Evolutionary conservation across 495 filamentous ascomycete species (phyloP).

Genomic region (Penicillium angulare): DNA sequence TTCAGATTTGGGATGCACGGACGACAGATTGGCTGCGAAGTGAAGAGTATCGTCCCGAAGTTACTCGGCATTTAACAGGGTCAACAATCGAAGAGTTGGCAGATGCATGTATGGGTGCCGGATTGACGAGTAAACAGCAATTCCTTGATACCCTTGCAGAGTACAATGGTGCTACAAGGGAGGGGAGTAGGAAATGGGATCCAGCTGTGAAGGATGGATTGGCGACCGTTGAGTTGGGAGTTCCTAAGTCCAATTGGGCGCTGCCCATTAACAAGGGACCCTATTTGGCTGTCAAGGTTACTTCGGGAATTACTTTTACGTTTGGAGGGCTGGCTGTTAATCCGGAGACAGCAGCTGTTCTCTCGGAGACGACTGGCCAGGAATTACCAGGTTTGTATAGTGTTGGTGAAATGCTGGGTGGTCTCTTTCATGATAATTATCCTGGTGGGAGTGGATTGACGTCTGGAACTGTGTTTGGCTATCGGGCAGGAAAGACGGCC

Average conservation of each 20-base stretch:
- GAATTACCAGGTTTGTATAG: constrained; percentile 53
- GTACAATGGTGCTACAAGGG: constrained; percentile 52
- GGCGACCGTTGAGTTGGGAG: constrained; percentile 40
- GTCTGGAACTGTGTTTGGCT: constrained; percentile 55
- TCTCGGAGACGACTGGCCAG: constrained; percentile 39
- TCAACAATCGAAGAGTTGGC: constrained; percentile 53
- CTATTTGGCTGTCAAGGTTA: constrained; percentile 58
- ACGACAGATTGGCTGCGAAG: constrained; percentile 45
- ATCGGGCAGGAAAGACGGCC: constrained; percentile 43
- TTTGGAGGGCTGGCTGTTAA: constrained; percentile 60
- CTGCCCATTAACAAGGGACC: constrained; percentile 51
- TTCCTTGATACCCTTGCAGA: constrained; percentile 49
- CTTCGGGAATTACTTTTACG: constrained; percentile 62
- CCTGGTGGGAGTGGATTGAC: constrained; percentile 64
- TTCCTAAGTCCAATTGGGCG: constrained; percentile 66
- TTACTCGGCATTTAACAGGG: constrained; percentile 49
- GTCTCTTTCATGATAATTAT: constrained; percentile 63
- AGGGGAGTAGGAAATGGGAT: constrained; percentile 38
- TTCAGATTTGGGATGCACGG: constrained; percentile 60
- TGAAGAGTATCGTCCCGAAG: constrained; percentile 59
- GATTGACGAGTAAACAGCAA: constrained; percentile 34
- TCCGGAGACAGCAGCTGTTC: constrained; percentile 44
- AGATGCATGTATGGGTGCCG: constrained; percentile 38
- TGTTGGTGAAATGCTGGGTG: constrained; percentile 62
- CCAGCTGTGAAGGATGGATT: constrained; percentile 56